A percentile compares a stretch with the other conserved stretches of the same genome.
Evolutionary conservation across 1,284 basidiomycete species (phyloP).

Genomic region (Cutaneotrichosporon mucoides): DNA sequence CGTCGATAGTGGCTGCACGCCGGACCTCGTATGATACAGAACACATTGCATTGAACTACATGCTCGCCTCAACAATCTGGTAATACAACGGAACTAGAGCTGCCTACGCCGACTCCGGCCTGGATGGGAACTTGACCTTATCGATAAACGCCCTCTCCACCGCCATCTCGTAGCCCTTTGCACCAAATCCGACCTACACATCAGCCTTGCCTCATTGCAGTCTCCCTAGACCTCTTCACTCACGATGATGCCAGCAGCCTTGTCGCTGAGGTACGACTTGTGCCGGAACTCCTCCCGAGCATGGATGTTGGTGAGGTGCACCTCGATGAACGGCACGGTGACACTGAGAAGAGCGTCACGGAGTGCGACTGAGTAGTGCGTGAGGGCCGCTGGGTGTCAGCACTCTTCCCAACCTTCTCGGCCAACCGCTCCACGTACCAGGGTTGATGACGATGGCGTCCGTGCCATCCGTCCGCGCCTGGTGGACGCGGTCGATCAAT

Average conservation of each 20-base stretch:
- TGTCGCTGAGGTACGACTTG: slow-evolving; percentile 42
- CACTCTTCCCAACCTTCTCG: no score
- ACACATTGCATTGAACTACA: no score
- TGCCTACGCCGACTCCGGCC: neutral
- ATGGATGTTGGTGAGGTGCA: slow-evolving; percentile 45
- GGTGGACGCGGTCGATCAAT: slow-evolving; percentile 44
- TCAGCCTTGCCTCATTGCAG: no score
- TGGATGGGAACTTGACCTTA: slow-evolving; percentile 24
- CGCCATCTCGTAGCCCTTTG: slow-evolving; percentile 21
- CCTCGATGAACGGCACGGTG: slow-evolving; percentile 44
- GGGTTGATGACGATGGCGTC: slow-evolving; percentile 45
- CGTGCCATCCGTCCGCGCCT: slow-evolving; percentile 28
- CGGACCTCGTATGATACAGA: no score
- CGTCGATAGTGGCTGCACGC: no score
- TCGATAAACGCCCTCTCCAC: slow-evolving; percentile 21
- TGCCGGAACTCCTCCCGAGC: slow-evolving; percentile 45
- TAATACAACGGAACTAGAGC: neutral
- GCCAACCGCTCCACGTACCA: slow-evolving; percentile 17
- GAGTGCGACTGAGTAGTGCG: slow-evolving; percentile 43
- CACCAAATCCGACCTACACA: slow-evolving; percentile 21
- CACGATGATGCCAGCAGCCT: slow-evolving; percentile 31
- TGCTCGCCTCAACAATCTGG: no score
- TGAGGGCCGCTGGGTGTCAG: slow-evolving; percentile 19
- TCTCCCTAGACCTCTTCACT: slow-evolving; percentile 2
- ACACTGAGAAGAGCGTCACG: slow-evolving; percentile 40